These are phyloP conservation scores for Haberlea rhodopensis DNA, from an alignment of 257 asterid genomes.

Conservation along the genomic window DNA sequence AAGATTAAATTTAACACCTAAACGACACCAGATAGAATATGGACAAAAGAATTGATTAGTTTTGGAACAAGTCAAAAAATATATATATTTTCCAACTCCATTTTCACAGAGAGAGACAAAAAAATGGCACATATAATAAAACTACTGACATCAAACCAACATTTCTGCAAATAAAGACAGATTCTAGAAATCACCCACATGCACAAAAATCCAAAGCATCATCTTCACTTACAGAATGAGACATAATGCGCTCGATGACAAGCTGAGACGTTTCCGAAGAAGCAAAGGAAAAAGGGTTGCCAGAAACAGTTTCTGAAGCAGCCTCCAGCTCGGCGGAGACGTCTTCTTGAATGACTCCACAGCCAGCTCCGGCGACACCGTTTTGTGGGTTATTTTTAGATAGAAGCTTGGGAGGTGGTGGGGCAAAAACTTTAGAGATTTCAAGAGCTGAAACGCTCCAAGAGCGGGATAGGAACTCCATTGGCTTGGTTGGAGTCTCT, in stretches of 20 bases:
- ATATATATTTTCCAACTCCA: not conserved
- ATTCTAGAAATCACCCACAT: not conserved
- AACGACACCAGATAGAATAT: constrained; percentile 25
- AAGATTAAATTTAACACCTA: constrained; percentile 15
- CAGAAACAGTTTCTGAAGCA: constrained; percentile 44
- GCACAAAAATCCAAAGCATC: not conserved
- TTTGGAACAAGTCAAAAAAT: constrained; percentile 24
- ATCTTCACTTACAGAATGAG: constrained; percentile 80
- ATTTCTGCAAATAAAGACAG: not conserved
- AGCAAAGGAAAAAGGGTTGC: constrained; percentile 89
- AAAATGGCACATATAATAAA: not conserved
- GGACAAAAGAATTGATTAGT: constrained; percentile 30
- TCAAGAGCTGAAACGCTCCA: constrained; percentile 90
- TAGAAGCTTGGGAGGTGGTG: constrained; percentile 35
- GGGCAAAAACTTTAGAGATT: constrained; percentile 64
- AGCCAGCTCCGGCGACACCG: constrained; percentile 28
- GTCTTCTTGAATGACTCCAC: constrained; percentile 58
- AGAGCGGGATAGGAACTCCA: constrained; percentile 96
- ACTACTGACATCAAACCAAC: not conserved
- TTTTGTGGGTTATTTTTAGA: constrained; percentile 26
- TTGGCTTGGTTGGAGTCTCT: constrained; percentile 86
- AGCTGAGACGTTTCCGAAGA: constrained; percentile 83
- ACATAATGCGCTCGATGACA: constrained; percentile 93
- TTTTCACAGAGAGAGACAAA: not conserved
- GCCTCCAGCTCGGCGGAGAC: constrained; percentile 52